Evolutionary conservation across 768 basidiomycete genomes (phyloP).

Genomic region (Grammothele lineata): DNA sequence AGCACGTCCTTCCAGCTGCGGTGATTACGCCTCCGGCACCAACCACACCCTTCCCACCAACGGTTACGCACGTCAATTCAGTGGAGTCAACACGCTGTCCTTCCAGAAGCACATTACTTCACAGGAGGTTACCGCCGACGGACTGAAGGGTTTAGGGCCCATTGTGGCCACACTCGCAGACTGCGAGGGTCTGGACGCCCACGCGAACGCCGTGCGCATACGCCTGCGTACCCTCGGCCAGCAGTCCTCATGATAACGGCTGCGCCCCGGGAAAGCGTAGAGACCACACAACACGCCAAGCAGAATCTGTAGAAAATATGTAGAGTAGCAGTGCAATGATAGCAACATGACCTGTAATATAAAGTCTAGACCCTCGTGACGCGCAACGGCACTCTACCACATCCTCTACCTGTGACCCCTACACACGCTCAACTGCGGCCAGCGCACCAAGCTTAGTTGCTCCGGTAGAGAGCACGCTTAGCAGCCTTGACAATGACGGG

Average conservation of each 20-base stretch:
- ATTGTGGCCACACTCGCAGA: slow-evolving; percentile 87
- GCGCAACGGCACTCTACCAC: slow-evolving; percentile 3
- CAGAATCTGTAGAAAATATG: slow-evolving; percentile 10
- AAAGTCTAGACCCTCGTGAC: slow-evolving; percentile 15
- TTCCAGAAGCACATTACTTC: slow-evolving; percentile 99
- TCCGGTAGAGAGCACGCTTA: slow-evolving; percentile 88
- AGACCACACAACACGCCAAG: slow-evolving; percentile 1
- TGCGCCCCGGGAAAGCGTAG: too few species aligned
- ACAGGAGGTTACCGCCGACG: slow-evolving; percentile 81
- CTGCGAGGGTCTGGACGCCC: slow-evolving; percentile 91
- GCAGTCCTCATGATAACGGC: neutral
- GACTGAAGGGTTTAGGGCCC: slow-evolving; percentile 78
- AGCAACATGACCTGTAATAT: slow-evolving; percentile 19
- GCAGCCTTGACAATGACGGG: slow-evolving; percentile 89
- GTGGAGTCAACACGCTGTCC: slow-evolving; percentile 92
- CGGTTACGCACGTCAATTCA: slow-evolving; percentile 96
- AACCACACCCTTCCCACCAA: slow-evolving; percentile 98
- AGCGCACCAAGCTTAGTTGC: slow-evolving; percentile 48
- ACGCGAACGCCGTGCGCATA: slow-evolving; percentile 93
- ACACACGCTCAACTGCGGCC: neutral
- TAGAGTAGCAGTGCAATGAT: slow-evolving; percentile 20
- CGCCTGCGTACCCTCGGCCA: slow-evolving; percentile 42
- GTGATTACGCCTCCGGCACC: slow-evolving; percentile 98
- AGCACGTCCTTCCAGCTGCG: slow-evolving; percentile 57
- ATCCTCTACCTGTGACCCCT: slow-evolving; percentile 2